A percentile compares a stretch with the other conserved stretches of the same genome.
phyloP scores from a whole-genome alignment of 1,139 yeast genomes.

The Candida glucosophila region DNA sequence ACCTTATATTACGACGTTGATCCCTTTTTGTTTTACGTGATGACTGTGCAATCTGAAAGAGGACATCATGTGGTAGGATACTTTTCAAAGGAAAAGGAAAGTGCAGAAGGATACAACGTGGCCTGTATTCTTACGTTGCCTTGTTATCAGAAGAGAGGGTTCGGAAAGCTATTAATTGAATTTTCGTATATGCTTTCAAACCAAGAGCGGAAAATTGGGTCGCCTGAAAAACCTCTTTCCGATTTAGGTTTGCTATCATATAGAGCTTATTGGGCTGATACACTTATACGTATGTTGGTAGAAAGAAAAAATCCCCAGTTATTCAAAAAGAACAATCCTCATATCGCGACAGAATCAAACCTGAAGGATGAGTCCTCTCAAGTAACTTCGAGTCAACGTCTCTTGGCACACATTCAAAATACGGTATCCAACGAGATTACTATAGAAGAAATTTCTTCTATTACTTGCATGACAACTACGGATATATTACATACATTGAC shows the following conservation, averaged over 20 bases:
- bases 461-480: constrained; percentile 93
- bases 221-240: constrained; percentile 95
- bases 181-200: constrained; percentile 86
- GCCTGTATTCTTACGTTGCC: constrained; percentile 96
- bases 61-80: constrained; percentile 96
- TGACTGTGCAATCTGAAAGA: constrained; percentile 80
- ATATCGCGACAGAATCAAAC: constrained; percentile 9
- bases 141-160: constrained; percentile 92
- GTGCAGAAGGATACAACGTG: constrained; percentile 91
- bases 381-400: constrained; percentile 9
- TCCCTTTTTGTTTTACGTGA: constrained; percentile 89
- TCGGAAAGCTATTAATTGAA: constrained; percentile 83
- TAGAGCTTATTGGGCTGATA: constrained; percentile 95
- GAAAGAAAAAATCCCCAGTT: constrained; percentile 44
- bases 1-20: constrained; percentile 95
- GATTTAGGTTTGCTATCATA: constrained; percentile 89
- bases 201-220: constrained; percentile 83
- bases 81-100: constrained; percentile 92
- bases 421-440: constrained; percentile 53
- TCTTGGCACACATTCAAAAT: constrained; percentile 6
- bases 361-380: constrained; percentile 23
- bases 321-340: constrained; percentile 31
- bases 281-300: constrained; percentile 64
- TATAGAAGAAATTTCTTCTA: constrained; percentile 81
- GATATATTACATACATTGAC: constrained; percentile 91